Percentiles rank a stretch among this genome's conserved stretches.
Conservation (phyloP, 1,284 basidiomycete species). For the Cutaneotrichosporon curvatum region DNA sequence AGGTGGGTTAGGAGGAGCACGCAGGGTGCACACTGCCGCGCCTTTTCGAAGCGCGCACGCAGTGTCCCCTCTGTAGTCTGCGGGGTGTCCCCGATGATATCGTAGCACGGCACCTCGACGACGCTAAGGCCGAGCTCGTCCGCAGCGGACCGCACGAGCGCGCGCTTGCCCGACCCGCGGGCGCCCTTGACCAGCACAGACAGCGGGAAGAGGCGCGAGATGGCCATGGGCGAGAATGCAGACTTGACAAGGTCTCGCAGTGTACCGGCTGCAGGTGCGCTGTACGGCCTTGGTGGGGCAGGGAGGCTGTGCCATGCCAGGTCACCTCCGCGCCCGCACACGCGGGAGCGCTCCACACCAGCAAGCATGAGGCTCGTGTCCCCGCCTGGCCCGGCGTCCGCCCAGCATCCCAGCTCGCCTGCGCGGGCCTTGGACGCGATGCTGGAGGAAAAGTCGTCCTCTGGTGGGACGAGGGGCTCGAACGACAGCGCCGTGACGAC, state of each 20-base stretch:
- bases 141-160: slow-evolving; percentile 34
- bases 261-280: slow-evolving; percentile 11
- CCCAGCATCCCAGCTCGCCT: slow-evolving; percentile 77
- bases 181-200: slow-evolving; percentile 51
- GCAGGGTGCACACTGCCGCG: slow-evolving; percentile 73
- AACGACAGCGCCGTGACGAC: slow-evolving; percentile 69
- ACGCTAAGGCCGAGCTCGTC: slow-evolving; percentile 55
- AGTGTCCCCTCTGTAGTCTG: slow-evolving; percentile 71
- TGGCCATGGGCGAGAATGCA: slow-evolving; percentile 19
- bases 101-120: slow-evolving; percentile 78
- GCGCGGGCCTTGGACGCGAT: slow-evolving; percentile 40
- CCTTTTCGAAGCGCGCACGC: slow-evolving; percentile 70
- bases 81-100: slow-evolving; percentile 72
- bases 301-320: slow-evolving; percentile 23
- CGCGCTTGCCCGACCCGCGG: slow-evolving; percentile 50
- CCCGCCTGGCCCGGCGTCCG: slow-evolving; percentile 63
- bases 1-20: slow-evolving; percentile 74
- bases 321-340: slow-evolving; percentile 23
- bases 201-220: slow-evolving; percentile 23
- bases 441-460: slow-evolving; percentile 47
- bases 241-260: slow-evolving; percentile 32
- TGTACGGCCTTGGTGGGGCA: slow-evolving; percentile 24
- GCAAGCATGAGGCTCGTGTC: slow-evolving; percentile 48
- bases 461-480: slow-evolving; percentile 47
- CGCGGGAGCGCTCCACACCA: slow-evolving; percentile 49